phyloP scores from a whole-genome alignment of 2,329 filamentous ascomycete species.

The Cercospora canescens region DNA sequence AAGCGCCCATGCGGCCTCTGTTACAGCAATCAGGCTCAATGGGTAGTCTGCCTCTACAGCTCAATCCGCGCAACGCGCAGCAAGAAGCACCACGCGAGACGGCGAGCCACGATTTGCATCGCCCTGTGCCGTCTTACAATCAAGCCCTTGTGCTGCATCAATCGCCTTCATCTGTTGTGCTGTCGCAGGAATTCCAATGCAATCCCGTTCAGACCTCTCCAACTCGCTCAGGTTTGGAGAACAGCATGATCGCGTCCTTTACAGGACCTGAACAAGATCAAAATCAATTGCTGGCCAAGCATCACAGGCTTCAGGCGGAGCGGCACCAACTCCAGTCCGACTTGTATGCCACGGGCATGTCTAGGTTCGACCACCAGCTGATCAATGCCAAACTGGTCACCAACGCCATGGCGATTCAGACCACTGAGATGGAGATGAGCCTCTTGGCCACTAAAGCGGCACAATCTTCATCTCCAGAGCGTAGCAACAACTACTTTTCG shows the following conservation, averaged over 20 bases:
- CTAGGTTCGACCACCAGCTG: not conserved
- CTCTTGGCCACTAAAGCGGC: not conserved
- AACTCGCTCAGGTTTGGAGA: not conserved
- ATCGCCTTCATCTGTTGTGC: not conserved
- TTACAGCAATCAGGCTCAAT: conserved; percentile 13
- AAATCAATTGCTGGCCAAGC: not conserved
- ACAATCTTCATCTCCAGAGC: not conserved
- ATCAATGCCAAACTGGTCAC: not conserved
- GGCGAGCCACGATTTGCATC: not conserved
- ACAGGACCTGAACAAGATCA: not conserved
- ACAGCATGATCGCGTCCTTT: not conserved
- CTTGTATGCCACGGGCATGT: not conserved
- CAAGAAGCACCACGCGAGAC: not conserved
- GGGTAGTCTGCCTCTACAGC: conserved; percentile 6
- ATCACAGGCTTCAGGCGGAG: not conserved
- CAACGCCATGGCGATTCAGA: not conserved
- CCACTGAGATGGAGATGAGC: not conserved
- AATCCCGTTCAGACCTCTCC: not conserved
- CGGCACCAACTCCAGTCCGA: not conserved
- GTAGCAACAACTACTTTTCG: not conserved
- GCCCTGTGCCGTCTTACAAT: not conserved
- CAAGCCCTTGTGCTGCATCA: not conserved
- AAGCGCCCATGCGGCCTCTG: not conserved
- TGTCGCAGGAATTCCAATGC: not conserved
- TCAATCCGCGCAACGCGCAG: not conserved